These are phyloP conservation scores for Sarcocystis neurona DNA, from an alignment of 169 alveolate genomes.

Conservation along the genomic window DNA sequence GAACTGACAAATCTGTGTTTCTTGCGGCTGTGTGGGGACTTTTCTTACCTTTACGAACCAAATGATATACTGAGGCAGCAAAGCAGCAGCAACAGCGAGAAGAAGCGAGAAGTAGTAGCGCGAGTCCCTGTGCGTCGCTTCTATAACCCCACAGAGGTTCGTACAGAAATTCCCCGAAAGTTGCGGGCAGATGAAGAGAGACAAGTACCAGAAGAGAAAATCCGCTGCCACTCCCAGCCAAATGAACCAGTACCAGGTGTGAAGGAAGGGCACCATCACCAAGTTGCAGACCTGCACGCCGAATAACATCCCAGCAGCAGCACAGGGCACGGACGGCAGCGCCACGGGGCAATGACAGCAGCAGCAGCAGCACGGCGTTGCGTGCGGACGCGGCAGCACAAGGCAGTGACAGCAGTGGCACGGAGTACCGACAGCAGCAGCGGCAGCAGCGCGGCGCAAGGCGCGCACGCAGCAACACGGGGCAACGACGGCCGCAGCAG, in stretches of 20 bases:
- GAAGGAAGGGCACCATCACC: slow-evolving; percentile 63
- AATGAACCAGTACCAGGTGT: slow-evolving; percentile 67
- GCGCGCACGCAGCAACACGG: no score
- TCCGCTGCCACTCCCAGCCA: slow-evolving; percentile 43
- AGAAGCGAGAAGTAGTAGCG: slow-evolving; percentile 40
- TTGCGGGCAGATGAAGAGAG: slow-evolving; percentile 48
- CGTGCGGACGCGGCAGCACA: no score
- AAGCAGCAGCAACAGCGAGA: slow-evolving; percentile 49
- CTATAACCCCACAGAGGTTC: slow-evolving; percentile 47
- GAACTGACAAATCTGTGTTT: no score
- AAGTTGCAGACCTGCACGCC: slow-evolving; percentile 58
- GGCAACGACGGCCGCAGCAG: no score
- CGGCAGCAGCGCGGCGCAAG: background rate
- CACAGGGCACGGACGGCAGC: no score
- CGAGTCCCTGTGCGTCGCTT: slow-evolving; percentile 22
- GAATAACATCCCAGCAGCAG: no score
- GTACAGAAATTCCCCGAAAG: slow-evolving; percentile 50
- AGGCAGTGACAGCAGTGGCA: no score
- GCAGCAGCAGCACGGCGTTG: no score
- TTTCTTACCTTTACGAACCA: slow-evolving; percentile 61
- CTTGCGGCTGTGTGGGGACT: no score
- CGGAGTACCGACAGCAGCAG: no score
- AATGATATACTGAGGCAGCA: slow-evolving; percentile 46
- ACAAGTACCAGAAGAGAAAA: slow-evolving; percentile 52
- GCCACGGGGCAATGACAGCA: no score